Evolutionary conservation across 2,329 filamentous ascomycete species (phyloP).

Genomic region (Trichoderma asperellum): DNA sequence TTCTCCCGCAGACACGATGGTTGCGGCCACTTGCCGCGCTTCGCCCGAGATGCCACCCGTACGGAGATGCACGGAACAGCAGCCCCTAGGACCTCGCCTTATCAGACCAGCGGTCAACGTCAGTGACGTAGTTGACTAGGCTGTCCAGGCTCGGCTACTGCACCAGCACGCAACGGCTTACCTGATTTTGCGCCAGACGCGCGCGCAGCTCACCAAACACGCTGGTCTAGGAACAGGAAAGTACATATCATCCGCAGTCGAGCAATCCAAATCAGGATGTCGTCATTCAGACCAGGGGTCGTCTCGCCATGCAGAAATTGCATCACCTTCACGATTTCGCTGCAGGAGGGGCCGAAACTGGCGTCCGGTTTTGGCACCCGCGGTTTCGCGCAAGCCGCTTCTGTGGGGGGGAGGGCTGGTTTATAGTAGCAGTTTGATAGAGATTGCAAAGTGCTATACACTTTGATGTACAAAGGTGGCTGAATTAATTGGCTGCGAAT

Average conservation of each 20-base stretch:
- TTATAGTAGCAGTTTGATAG: background rate
- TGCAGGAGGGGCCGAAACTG: constrained; percentile 18
- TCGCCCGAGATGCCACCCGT: constrained; percentile 7
- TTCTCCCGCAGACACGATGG: background rate
- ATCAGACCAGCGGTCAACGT: constrained; percentile 18
- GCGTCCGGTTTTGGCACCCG: background rate
- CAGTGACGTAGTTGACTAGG: constrained; percentile 19
- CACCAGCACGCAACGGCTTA: background rate
- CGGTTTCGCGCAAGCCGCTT: background rate
- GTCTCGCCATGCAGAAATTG: constrained; percentile 7
- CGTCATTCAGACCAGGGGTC: constrained; percentile 13
- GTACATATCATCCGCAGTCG: background rate
- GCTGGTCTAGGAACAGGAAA: constrained; percentile 15
- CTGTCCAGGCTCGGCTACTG: background rate
- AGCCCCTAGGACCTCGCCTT: constrained; percentile 7
- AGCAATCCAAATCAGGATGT: constrained; percentile 18
- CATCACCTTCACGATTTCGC: constrained; percentile 14
- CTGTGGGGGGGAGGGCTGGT: background rate
- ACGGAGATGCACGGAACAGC: background rate
- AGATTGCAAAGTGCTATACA: background rate
- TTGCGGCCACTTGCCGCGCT: background rate
- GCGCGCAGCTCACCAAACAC: constrained; percentile 1
- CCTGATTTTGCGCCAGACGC: background rate
- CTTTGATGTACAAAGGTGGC: background rate
- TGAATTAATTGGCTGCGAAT: background rate